Evolutionary conservation across 2,329 filamentous ascomycete species (phyloP), one percentile per base, ranked within the genome.

Genomic region (Hortaea werneckii): DNA sequence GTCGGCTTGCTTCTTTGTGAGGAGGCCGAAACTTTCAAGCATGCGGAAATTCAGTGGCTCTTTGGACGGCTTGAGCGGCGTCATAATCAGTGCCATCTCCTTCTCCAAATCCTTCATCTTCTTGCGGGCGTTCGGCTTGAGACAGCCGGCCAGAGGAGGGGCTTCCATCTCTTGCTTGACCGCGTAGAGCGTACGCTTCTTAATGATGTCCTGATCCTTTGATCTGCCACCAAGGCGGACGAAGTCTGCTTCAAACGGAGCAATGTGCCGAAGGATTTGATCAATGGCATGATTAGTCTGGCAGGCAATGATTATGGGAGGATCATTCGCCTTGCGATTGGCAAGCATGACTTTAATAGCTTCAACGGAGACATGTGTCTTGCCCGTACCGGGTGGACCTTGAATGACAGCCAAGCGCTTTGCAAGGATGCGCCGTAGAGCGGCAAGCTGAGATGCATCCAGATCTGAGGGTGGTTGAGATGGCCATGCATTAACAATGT

Each of bases 201-300:
- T 79, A 53, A 94, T 81, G 20, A 71, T 58, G 0, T 75, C 72
- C 0, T 70, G 65, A 49, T 85, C 82, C 43, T 78, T 76, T 12
- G 83, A 85, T 29, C 84, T 76, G 2, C 82, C 80, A 37, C 87
- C 87, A 7, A 86, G 65, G 6, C 82, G 76, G 41, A 83, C 67
- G 47, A 88, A 80, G 8, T 35, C 32, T 1, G 78, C 73, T 54
- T 83, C 80, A 53, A 83, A 83, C 5, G 68, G 59, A 1, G 79
- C 70, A 11, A 87, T 72, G 45, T 82, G 78, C 1, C 69, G 67
- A 0, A 95, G 69, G 0, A 95, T 70, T 59, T 95, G 88, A 55
- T 95, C 88, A 0, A 95, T 68, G 0, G 88, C 88, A 63, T 95
- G 87, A 48, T 95, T 95, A 0, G 88, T 95, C 56, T 95, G 87